These are phyloP conservation scores for Annulohypoxylon moriforme DNA, from an alignment of 495 filamentous ascomycete species.

Conservation along the genomic window DNA sequence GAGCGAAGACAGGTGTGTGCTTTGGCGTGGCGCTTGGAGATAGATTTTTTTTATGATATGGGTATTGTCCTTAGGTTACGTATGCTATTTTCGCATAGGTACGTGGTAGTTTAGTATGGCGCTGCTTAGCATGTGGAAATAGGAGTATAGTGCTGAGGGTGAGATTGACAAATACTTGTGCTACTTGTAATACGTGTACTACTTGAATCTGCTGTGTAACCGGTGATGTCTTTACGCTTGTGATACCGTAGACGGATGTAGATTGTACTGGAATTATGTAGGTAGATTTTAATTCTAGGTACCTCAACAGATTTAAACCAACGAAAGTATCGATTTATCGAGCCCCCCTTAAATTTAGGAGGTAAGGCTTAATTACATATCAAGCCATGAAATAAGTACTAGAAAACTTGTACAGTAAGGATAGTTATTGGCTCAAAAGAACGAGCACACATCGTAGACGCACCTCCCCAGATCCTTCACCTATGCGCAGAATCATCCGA, in stretches of 20 bases:
- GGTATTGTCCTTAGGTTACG: background rate
- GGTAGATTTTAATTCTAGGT: no score
- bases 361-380: background rate
- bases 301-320: no score
- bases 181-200: background rate
- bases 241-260: no score
- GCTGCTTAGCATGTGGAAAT: background rate
- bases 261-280: no score
- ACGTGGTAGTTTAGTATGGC: background rate
- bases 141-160: background rate
- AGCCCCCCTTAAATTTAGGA: no score
- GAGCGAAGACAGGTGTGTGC: background rate
- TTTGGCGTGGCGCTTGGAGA: background rate
- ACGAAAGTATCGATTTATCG: background rate
- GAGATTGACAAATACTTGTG: background rate
- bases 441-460: background rate
- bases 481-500: constrained; percentile 36
- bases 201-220: background rate
- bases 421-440: background rate
- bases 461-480: background rate
- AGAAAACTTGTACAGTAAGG: background rate
- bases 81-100: background rate
- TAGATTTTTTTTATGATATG: constrained; percentile 10
- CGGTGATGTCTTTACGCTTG: background rate
- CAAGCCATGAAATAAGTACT: background rate